phyloP scores from a whole-genome alignment of 2,329 filamentous ascomycete species.

The Penicillium sp. region DNA sequence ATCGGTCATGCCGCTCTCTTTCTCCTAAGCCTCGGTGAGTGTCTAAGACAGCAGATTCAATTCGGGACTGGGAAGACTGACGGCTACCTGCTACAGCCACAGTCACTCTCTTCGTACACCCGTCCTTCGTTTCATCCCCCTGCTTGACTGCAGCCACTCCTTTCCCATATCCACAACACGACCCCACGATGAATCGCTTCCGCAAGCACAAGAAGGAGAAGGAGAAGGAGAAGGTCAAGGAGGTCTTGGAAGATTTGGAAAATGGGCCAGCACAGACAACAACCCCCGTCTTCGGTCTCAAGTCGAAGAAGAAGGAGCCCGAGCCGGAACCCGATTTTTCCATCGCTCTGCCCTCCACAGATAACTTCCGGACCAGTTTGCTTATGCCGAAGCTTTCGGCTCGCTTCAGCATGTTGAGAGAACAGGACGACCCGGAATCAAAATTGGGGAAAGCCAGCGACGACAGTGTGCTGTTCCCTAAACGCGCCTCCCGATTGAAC shows the following conservation, averaged over 20 bases:
- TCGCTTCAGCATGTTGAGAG: slow-evolving; percentile 92
- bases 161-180: not conserved
- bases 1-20: slow-evolving; percentile 23
- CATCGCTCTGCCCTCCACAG: slow-evolving; percentile 71
- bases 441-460: slow-evolving; percentile 92
- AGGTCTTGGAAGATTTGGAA: slow-evolving; percentile 24
- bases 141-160: slow-evolving; percentile 5
- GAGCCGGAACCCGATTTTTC: slow-evolving; percentile 62
- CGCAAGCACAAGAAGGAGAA: slow-evolving; percentile 39
- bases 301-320: slow-evolving; percentile 49
- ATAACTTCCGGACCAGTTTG: slow-evolving; percentile 93
- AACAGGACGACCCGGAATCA: slow-evolving; percentile 87
- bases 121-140: slow-evolving; percentile 5
- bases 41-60: slow-evolving; percentile 1
- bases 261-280: slow-evolving; percentile 37
- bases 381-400: slow-evolving; percentile 94
- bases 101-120: slow-evolving; percentile 3
- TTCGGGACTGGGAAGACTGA: slow-evolving; percentile 1
- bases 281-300: slow-evolving; percentile 32
- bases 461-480: slow-evolving; percentile 84
- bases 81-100: not conserved
- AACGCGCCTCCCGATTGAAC: slow-evolving; percentile 72
- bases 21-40: slow-evolving; percentile 16
- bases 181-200: slow-evolving; percentile 41
- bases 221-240: slow-evolving; percentile 30